These are phyloP conservation scores for Odonthalia washingtoniensis DNA, from an alignment of 31 red algal species.

Conservation along the genomic window DNA sequence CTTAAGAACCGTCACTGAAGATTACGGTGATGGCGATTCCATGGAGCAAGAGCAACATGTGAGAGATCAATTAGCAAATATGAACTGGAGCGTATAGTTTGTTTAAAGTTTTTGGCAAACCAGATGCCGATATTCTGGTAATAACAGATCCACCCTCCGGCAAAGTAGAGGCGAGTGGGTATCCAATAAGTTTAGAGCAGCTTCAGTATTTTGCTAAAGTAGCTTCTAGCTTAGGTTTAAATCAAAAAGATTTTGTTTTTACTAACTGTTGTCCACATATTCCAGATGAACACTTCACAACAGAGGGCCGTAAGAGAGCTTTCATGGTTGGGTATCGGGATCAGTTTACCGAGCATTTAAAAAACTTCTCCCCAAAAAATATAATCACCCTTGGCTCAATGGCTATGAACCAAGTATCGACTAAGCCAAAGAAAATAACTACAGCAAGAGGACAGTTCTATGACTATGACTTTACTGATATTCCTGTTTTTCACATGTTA, in stretches of 20 bases:
- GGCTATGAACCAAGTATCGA: conserved; percentile 1
- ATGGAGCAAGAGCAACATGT: too few species aligned
- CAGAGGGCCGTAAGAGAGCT: neutral
- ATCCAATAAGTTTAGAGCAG: neutral
- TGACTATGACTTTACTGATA: neutral
- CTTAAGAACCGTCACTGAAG: too few species aligned
- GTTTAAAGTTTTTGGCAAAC: neutral
- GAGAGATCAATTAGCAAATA: too few species aligned
- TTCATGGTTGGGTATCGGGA: neutral
- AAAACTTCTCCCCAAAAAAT: neutral
- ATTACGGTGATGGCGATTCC: too few species aligned
- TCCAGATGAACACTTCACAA: conserved; percentile 1
- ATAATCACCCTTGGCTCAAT: neutral
- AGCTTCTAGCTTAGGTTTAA: neutral
- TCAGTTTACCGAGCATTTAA: conserved; percentile 4
- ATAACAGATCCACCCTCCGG: conserved; percentile 4
- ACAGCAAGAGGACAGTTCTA: neutral
- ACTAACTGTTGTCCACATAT: neutral
- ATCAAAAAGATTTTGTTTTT: conserved; percentile 1
- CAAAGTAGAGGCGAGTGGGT: neutral
- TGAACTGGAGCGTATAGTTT: too few species aligned
- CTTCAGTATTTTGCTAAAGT: neutral
- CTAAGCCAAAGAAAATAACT: neutral
- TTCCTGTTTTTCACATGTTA: conserved; percentile 10
- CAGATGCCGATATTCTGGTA: conserved; percentile 1